Conservation (phyloP, 2,329 filamentous ascomycete species). For the Annulohypoxylon truncatum region DNA sequence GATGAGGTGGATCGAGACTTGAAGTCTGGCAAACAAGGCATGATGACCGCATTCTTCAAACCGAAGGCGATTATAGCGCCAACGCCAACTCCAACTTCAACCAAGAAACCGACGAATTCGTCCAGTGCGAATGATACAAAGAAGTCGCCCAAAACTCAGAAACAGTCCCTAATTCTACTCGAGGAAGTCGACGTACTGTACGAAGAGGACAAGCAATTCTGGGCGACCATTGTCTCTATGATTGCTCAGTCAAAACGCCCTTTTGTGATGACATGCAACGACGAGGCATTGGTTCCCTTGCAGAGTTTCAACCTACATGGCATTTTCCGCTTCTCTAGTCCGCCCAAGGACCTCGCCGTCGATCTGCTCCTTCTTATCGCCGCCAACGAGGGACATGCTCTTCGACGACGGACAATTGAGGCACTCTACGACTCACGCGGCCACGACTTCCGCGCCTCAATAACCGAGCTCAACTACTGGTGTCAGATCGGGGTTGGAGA, state of each 20-base stretch:
- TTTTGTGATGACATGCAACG: constrained; percentile 94
- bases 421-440: constrained; percentile 76
- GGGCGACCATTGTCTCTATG: constrained; percentile 81
- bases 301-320: constrained; percentile 82
- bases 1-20: constrained; percentile 67
- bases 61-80: constrained; percentile 53
- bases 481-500: constrained; percentile 96
- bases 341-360: constrained; percentile 74
- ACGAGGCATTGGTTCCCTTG: constrained; percentile 84
- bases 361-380: constrained; percentile 87
- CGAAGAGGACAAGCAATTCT: constrained; percentile 96
- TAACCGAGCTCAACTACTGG: constrained; percentile 93
- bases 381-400: constrained; percentile 87
- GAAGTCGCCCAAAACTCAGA: constrained; percentile 69
- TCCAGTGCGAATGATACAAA: constrained; percentile 47
- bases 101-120: constrained; percentile 46
- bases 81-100: constrained; percentile 39
- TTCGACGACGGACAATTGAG: constrained; percentile 74
- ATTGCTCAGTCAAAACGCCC: constrained; percentile 89
- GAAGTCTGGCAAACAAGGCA: constrained; percentile 78
- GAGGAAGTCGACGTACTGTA: constrained; percentile 96
- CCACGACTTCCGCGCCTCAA: constrained; percentile 80
- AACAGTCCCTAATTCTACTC: constrained; percentile 92
- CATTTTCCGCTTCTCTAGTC: constrained; percentile 79
- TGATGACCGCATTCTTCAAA: constrained; percentile 85